Conservation (phyloP, 306 rosid species). For the Begonia fuchsioides region DNA sequence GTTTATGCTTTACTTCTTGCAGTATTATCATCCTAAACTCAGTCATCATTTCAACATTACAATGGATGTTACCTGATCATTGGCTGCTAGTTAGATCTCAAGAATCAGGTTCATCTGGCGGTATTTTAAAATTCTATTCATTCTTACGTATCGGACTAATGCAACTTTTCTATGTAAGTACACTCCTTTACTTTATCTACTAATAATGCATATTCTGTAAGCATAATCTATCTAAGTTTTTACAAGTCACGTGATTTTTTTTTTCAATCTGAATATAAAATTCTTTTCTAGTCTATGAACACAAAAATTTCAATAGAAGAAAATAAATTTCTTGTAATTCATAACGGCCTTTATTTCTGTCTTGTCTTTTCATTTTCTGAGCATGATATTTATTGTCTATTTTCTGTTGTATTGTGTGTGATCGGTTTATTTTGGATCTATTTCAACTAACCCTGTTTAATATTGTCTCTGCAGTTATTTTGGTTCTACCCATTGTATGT, state of each 20-base stretch:
- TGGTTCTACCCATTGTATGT: slow-evolving; percentile 87
- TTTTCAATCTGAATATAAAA: no score
- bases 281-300: no score
- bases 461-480: slow-evolving; percentile 36
- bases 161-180: slow-evolving; percentile 76
- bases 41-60: slow-evolving; percentile 50
- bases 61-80: slow-evolving; percentile 68
- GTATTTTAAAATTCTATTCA: slow-evolving; percentile 45
- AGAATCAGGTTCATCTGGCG: slow-evolving; percentile 23
- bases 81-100: slow-evolving; percentile 36
- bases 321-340: no score
- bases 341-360: no score
- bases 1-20: slow-evolving; percentile 24
- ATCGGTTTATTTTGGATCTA: no score
- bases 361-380: no score
- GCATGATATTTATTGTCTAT: slow-evolving; percentile 2
- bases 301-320: no score
- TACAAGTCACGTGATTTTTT: no score
- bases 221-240: no score
- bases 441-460: slow-evolving; percentile 7
- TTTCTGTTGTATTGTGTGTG: neutral
- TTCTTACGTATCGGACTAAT: slow-evolving; percentile 47
- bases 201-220: no score
- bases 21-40: slow-evolving; percentile 58
- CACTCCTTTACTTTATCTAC: no score